Base-by-base conservation (phyloP, 2,329 filamentous ascomycete genomes). In the Talaromyces marneffei region DNA sequence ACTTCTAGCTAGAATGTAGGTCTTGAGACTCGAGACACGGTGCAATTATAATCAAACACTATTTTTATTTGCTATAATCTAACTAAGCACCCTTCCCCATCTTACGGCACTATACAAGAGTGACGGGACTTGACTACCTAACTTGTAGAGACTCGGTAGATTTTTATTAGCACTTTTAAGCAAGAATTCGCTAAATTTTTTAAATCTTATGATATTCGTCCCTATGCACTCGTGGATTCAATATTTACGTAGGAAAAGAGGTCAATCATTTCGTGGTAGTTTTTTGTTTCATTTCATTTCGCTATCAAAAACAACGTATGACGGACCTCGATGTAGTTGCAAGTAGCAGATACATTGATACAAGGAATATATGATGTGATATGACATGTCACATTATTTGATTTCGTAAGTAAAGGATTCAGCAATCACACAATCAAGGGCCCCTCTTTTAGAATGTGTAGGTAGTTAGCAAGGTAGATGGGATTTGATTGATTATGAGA, bases 301-400 rank as follows among this genome's bases (percentile, higher is more conserved):
- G 46, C 57, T 59, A 59, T 59, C 33, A 18, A n/a, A 53, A 40
- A 39, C 8, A 27, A 25, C 31, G 23, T 69, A 74, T 78, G 44
- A 65, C 73, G 48, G 80, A 80, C 40, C 82, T 63, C 57, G 61
- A 53, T 23, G 56, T 83, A 63, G 57, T 42, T 23, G 37, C 56
- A 37, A 42, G 56, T 50, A 50, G 29, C 56, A 58, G 56, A 31
- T 50, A 58, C 56, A 59, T 42, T 50, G 56, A 31, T 50, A 58
- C 56, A 59, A 29, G 57, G 27, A 59, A 52, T 59, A 35, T 53
- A 59, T 40, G 37, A 20, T 37, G 35, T 18, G 18, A 44, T 53
- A 35, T 31, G 35, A 33, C 35, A 27, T 52, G 25, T 59, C 44
- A 59, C 33, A 55, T 29, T 9, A n/a, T 27, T 5, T 48, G 23